Evolutionary conservation across 2,329 filamentous ascomycete species (phyloP), one percentile per base, ranked within the genome.

Genomic region (Epicoccum sorghinum): DNA sequence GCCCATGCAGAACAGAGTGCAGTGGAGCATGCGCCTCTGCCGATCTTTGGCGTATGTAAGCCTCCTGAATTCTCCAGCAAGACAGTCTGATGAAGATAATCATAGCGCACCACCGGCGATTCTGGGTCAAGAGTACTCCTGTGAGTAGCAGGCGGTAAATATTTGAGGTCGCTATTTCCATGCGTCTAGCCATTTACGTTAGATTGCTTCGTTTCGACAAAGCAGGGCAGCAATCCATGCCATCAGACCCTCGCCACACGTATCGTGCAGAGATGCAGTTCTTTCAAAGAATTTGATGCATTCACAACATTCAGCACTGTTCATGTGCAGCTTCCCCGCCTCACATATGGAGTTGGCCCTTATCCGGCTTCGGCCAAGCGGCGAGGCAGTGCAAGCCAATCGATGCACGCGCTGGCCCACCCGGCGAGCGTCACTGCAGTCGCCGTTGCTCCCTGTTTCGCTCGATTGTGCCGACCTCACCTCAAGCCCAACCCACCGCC

Each of bases 351-450:
- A 24, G 46, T 46, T 33, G 37, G 46, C 37, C 41, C 46, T 55
- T 50, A 35, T n/a, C 41, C 46, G 32, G 32, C 42, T 47, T 36
- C 42, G 46, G 52, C 35, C 22, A 41, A 36, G 52, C 30, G 49
- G 18, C 29, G 46, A 55, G 52, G 52, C 52, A 41, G 52, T 55
- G 46, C 52, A 46, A 40, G 41, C 52, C 52, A 55, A 55, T 55
- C 13, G 52, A 46, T 24, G 42, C 46, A 42, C 52, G 32, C 37
- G n/a, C 37, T 37, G 52, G 42, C 52, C 45, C 52, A 55, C 46
- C 36, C 35, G 46, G 40, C 30, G 41, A 55, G 52, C 52, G 52
- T 55, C 52, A 55, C 46, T 41, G 41, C 27, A 22, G 40, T 24
- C 14, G 24, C 25, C 25, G 23, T 6, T 7, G n/a, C 27, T 45